Conservation (phyloP, 495 filamentous ascomycete species). For the Talaromyces borbonicus region DNA sequence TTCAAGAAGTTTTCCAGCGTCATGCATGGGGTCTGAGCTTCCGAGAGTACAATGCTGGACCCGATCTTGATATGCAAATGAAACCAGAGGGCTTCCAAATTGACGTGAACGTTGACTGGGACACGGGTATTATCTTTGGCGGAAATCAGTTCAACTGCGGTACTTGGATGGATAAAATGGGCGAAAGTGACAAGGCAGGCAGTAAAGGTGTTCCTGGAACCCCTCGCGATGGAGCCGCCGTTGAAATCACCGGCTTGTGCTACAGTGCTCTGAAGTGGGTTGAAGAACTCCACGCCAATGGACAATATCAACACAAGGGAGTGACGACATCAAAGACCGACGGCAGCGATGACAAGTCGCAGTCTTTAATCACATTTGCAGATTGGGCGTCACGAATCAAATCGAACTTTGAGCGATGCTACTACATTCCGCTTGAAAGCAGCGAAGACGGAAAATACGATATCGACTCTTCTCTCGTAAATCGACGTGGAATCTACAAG, state of each 20-base stretch:
- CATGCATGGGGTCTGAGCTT: conserved; percentile 86
- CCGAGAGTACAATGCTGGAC: conserved; percentile 88
- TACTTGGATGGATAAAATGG: conserved; percentile 99
- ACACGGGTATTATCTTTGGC: conserved; percentile 84
- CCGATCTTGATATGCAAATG: conserved; percentile 86
- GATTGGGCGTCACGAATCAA: conserved; percentile 80
- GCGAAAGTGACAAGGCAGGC: conserved; percentile 83
- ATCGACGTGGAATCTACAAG: conserved; percentile 94
- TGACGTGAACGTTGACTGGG: conserved; percentile 85
- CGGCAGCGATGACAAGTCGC: conserved; percentile 37
- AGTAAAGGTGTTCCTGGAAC: conserved; percentile 95
- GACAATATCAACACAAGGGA: conserved; percentile 58
- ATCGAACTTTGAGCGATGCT: conserved; percentile 79
- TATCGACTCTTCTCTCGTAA: conserved; percentile 67
- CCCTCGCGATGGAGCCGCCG: conserved; percentile 86
- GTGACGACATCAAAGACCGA: too few relatives aligned
- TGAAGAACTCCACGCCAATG: conserved; percentile 48
- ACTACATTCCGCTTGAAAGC: conserved; percentile 64
- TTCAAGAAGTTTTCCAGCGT: conserved; percentile 86
- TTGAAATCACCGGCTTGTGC: conserved; percentile 87
- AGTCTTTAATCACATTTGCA: conserved; percentile 61
- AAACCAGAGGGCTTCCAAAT: conserved; percentile 83
- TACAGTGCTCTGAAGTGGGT: conserved; percentile 87
- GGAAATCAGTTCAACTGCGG: conserved; percentile 93
- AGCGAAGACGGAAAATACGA: conserved; percentile 67